These are phyloP conservation scores for Candida labiduridarum DNA, from an alignment of 1,139 yeast genomes.

Conservation along the genomic window DNA sequence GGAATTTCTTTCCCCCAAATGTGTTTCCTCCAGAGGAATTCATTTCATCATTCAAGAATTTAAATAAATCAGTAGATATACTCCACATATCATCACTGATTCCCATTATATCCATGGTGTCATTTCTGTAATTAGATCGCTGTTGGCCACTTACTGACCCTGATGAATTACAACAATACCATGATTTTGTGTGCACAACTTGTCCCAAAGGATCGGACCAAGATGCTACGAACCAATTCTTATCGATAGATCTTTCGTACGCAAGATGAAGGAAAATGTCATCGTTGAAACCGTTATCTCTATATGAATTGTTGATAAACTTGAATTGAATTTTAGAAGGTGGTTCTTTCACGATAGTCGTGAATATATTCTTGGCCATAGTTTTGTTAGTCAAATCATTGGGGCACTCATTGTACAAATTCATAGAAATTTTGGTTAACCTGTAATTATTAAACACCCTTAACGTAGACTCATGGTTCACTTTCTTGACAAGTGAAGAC, in stretches of 20 bases:
- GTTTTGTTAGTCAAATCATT: slow-evolving; percentile 15
- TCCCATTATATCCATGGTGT: slow-evolving; percentile 31
- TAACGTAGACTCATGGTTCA: slow-evolving; percentile 37
- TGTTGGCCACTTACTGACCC: background rate
- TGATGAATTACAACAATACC: slow-evolving; percentile 50
- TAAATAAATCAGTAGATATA: slow-evolving; percentile 40
- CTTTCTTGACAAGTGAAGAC: slow-evolving; percentile 44
- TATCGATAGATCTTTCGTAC: slow-evolving; percentile 79
- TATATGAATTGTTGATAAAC: slow-evolving; percentile 31
- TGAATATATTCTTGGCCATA: slow-evolving; percentile 26
- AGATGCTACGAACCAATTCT: slow-evolving; percentile 82
- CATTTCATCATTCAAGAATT: slow-evolving; percentile 36
- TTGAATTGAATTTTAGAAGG: slow-evolving; percentile 55
- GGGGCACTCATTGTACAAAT: slow-evolving; percentile 65
- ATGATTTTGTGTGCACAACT: slow-evolving; percentile 63
- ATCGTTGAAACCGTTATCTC: slow-evolving; percentile 43
- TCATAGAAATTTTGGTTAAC: slow-evolving; percentile 55
- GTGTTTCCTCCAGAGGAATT: slow-evolving; percentile 27
- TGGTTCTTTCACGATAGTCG: slow-evolving; percentile 49
- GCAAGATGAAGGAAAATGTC: slow-evolving; percentile 85
- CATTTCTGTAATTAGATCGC: slow-evolving; percentile 15
- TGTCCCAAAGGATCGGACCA: slow-evolving; percentile 88
- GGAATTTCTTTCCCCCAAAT: slow-evolving; percentile 58
- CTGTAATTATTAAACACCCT: slow-evolving; percentile 52
- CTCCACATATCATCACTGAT: slow-evolving; percentile 46